phyloP scores from a whole-genome alignment of 129 eudicot genomes.

The Pulicaria dysenterica region DNA sequence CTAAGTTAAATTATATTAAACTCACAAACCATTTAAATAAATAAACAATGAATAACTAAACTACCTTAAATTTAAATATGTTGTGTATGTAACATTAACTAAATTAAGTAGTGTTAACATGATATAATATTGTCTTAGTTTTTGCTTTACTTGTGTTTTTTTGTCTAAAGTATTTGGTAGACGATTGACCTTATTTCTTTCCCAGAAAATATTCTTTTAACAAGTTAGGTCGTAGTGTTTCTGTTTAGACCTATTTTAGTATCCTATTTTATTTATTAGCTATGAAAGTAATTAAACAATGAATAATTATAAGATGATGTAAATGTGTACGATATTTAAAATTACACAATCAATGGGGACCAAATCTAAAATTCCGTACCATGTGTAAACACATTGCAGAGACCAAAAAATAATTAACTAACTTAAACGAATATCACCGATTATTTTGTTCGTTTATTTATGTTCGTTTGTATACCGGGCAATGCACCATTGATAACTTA shows the following conservation, averaged over 20 bases:
- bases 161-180: slow-evolving; percentile 16
- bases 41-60: too few relatives aligned
- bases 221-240: slow-evolving; percentile 7
- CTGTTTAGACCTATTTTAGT: background rate
- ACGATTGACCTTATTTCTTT: slow-evolving; percentile 14
- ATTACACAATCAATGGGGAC: slow-evolving; percentile 5
- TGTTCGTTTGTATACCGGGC: too few relatives aligned
- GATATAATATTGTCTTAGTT: slow-evolving; percentile 2
- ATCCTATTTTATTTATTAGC: slow-evolving; percentile 1
- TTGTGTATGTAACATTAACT: background rate
- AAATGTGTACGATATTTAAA: background rate
- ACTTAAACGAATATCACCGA: too few relatives aligned
- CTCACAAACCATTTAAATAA: too few relatives aligned
- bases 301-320: slow-evolving; percentile 12
- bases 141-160: slow-evolving; percentile 14
- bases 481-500: too few relatives aligned
- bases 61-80: too few relatives aligned
- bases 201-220: background rate
- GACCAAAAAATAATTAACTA: slow-evolving; percentile 40
- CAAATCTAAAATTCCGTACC: slow-evolving; percentile 26
- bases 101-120: too few relatives aligned
- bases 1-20: too few relatives aligned
- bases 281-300: slow-evolving; percentile 19
- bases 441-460: too few relatives aligned
- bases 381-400: slow-evolving; percentile 25